Evolutionary conservation across 805 yeast genomes (phyloP), one percentile per base, ranked within the genome.

Genomic region (Debaryomyces hansenii): DNA sequence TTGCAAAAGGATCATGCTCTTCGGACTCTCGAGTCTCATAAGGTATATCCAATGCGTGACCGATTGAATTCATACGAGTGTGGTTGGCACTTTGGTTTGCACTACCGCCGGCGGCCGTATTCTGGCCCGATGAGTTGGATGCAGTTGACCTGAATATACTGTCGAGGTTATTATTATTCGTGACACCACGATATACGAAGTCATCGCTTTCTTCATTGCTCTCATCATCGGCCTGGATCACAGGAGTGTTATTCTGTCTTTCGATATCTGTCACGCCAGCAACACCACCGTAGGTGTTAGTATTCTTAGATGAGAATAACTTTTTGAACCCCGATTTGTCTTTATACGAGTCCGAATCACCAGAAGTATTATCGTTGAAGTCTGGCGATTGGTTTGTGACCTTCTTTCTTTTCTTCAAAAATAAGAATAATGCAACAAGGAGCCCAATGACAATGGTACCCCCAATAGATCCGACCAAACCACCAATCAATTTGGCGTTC

Each of bases 401-500:
- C 20, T 58, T 42, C 12, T 53, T 51, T 37, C 56, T 54, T 43
- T 57, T 62, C 48, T 62, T 70, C 53, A 70, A 56, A 48, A 68
- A 65, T 33, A 72, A 53, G 44, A 71, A 64, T 14, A 72, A 48
- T 10, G 66, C 60, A 9, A 70, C 74, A 15, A 70, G 49, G 2
- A 61, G 57, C 0, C 73, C 75, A 37, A 72, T 64, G n/a, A 70
- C 59, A 21, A 72, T 63, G 15, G 73, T 62, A 10, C 78, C 78
- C n/a, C 77, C 78, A 20, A 72, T 65, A 1, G 75, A 69, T 0
- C 78, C 78, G n/a, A 72, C 77, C 12, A 72, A 56, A 0, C 78
- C 77, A 3, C 78, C 78, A 18, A 72, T 70, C 36, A 72, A 57
- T 49, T 66, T 70, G 33, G 72, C 60, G 49, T 66, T 69, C 18